Percentiles rank a stretch among this genome's conserved stretches.
Conservation (phyloP, 495 filamentous ascomycete genomes). For the Talaromyces trachyspermus region DNA sequence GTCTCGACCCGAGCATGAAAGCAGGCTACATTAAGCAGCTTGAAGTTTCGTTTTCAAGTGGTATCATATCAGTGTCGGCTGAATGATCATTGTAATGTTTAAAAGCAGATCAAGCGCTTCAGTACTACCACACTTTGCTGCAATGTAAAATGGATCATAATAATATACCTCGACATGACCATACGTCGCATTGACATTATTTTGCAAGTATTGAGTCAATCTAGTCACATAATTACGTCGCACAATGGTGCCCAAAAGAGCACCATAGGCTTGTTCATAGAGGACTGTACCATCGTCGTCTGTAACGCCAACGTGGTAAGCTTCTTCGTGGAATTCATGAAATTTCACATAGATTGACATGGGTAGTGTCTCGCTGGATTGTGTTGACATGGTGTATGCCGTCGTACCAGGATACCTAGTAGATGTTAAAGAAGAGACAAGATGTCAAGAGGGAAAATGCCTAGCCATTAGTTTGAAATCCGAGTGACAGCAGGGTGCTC, state of each 20-base stretch:
- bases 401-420: no score
- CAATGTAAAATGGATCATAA: constrained; percentile 3
- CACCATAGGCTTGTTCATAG: background rate
- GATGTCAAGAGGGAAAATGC: no score
- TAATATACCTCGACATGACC: background rate
- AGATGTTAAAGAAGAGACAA: no score
- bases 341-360: background rate
- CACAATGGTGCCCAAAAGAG: background rate
- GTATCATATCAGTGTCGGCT: background rate
- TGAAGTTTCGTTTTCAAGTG: background rate
- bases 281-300: constrained; percentile 1
- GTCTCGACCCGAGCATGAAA: constrained; percentile 1
- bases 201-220: constrained; percentile 1
- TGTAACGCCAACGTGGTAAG: constrained; percentile 1
- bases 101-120: constrained; percentile 3
- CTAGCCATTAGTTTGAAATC: no score
- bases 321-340: constrained; percentile 9
- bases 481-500: no score
- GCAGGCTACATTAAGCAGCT: background rate
- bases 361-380: background rate
- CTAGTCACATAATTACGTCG: background rate
- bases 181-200: background rate
- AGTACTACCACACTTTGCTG: constrained; percentile 2
- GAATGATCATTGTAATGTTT: constrained; percentile 1
- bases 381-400: constrained; percentile 1